A percentile compares a stretch with the other conserved stretches of the same genome.
phyloP scores from a whole-genome alignment of 805 yeast species.

The Nadsonia fulvescens region DNA sequence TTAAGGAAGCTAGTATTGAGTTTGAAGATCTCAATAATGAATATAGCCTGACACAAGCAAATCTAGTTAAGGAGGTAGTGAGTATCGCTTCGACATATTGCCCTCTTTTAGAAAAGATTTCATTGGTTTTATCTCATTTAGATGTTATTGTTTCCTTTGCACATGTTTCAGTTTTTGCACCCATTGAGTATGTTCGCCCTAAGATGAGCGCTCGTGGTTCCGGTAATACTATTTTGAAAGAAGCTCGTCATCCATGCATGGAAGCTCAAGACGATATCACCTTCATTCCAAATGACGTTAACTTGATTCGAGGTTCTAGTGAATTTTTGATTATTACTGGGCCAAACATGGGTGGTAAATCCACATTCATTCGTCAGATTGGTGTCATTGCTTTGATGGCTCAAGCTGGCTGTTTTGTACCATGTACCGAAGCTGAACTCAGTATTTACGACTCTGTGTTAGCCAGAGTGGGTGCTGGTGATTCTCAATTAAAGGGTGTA shows the following conservation, averaged over 20 bases:
- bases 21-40: slow-evolving; percentile 41
- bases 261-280: slow-evolving; percentile 80
- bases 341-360: slow-evolving; percentile 96
- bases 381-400: slow-evolving; percentile 79
- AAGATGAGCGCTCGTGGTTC: slow-evolving; percentile 35
- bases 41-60: slow-evolving; percentile 58
- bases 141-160: slow-evolving; percentile 83
- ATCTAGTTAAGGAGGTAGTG: slow-evolving; percentile 69
- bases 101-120: slow-evolving; percentile 55
- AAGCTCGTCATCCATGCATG: slow-evolving; percentile 89
- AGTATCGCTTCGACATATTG: slow-evolving; percentile 65
- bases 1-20: slow-evolving; percentile 41
- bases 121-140: slow-evolving; percentile 45
- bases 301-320: slow-evolving; percentile 32
- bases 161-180: slow-evolving; percentile 65
- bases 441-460: slow-evolving; percentile 79
- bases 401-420: slow-evolving; percentile 81
- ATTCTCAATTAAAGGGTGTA: slow-evolving; percentile 89
- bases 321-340: slow-evolving; percentile 83
- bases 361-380: slow-evolving; percentile 77
- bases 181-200: slow-evolving; percentile 67
- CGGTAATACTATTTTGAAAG: slow-evolving; percentile 30
- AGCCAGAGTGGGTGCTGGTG: slow-evolving; percentile 98
- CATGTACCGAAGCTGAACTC: slow-evolving; percentile 59
- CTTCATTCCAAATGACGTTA: slow-evolving; percentile 87